Evolutionary conservation across 164 flowering plant species (phyloP).

Genomic region (Malania oleifera): DNA sequence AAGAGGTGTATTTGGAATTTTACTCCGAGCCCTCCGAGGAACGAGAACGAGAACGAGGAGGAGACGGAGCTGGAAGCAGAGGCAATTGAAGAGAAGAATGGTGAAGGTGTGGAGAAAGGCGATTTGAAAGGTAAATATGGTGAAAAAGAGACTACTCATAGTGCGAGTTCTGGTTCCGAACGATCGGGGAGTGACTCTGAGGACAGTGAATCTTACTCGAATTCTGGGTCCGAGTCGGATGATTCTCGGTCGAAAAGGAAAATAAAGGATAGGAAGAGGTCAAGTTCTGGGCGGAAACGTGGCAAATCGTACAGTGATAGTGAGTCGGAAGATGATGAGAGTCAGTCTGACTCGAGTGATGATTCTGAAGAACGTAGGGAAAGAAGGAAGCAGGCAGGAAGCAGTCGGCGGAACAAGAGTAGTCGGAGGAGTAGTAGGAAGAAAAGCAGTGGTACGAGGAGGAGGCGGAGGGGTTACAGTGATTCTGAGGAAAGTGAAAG

Average conservation of each 20-base stretch:
- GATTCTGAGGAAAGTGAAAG: conserved; percentile 37
- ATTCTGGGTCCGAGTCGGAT: conserved; percentile 33
- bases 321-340: conserved; percentile 29
- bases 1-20: conserved; percentile 62
- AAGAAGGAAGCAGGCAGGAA: conserved; percentile 10
- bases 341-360: conserved; percentile 21
- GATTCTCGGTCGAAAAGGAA: conserved; percentile 29
- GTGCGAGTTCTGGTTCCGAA: conserved; percentile 16
- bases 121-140: conserved; percentile 10
- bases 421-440: conserved; percentile 25
- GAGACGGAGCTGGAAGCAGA: conserved; percentile 33
- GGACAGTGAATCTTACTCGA: conserved; percentile 16
- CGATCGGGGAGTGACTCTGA: conserved; percentile 18
- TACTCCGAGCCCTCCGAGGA: conserved; percentile 85
- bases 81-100: conserved; percentile 19
- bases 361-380: background rate
- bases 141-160: background rate
- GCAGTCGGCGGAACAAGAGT: conserved; percentile 9
- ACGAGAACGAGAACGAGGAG: conserved; percentile 23
- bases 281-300: conserved; percentile 29
- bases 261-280: conserved; percentile 26
- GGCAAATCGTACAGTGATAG: conserved; percentile 25
- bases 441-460: conserved; percentile 24
- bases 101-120: conserved; percentile 10
- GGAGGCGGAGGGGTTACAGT: conserved; percentile 22